phyloP scores from a whole-genome alignment of 352 stramenopile genomes.

The Pythium volutum region DNA sequence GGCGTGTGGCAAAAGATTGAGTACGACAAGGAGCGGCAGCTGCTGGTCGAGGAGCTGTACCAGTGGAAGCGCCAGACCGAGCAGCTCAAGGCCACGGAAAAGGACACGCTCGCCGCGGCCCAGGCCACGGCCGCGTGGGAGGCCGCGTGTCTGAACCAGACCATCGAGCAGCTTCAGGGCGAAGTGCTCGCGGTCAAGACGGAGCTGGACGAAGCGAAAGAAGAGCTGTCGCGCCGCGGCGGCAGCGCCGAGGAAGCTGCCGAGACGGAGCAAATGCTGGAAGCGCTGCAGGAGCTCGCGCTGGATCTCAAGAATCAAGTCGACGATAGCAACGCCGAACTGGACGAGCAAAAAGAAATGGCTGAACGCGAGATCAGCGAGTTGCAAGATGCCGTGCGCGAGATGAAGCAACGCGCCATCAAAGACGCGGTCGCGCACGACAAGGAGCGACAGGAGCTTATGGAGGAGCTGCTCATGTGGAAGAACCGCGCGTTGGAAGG shows the following conservation, averaged over 20 bases:
- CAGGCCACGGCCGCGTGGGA: constrained; percentile 26
- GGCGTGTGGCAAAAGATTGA: constrained; percentile 29
- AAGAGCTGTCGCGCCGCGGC: constrained; percentile 18
- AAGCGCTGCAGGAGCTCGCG: constrained; percentile 22
- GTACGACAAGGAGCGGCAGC: constrained; percentile 28
- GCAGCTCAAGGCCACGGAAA: constrained; percentile 19
- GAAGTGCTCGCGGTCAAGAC: constrained; percentile 17
- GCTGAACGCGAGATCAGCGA: constrained; percentile 6
- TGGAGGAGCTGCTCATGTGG: constrained; percentile 23
- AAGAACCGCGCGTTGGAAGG: constrained; percentile 17
- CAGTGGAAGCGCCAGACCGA: constrained; percentile 21
- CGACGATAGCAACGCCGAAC: constrained; percentile 9
- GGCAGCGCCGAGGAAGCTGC: constrained; percentile 9
- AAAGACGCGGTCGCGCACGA: constrained; percentile 19
- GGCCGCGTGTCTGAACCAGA: constrained; percentile 25
- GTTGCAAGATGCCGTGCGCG: constrained; percentile 6
- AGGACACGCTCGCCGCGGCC: constrained; percentile 15
- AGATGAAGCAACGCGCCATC: constrained; percentile 19
- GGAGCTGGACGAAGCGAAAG: constrained; percentile 19
- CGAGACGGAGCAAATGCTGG: constrained; percentile 25
- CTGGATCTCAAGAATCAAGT: constrained; percentile 23
- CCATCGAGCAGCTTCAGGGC: constrained; percentile 23
- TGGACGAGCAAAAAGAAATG: constrained; percentile 11
- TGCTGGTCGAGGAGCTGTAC: constrained; percentile 26
- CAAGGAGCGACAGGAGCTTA: constrained; percentile 21